Base-by-base conservation (phyloP, 805 yeast genomes). In the Cyberlindnera subsufficiens region DNA sequence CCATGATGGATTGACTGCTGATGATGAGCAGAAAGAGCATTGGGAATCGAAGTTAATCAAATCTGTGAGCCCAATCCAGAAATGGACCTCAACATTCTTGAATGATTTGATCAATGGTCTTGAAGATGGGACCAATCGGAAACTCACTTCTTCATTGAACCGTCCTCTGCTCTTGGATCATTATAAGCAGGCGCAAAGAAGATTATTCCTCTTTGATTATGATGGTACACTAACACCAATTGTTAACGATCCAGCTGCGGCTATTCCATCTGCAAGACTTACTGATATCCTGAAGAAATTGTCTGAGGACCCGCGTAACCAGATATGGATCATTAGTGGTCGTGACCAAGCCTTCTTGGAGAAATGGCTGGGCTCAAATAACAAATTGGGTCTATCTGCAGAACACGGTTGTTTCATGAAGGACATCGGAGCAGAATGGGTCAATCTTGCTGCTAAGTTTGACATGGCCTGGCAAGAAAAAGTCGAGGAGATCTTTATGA, bases 171-270 rank as follows among this genome's bases (percentile, higher is more conserved):
- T 91, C 46, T 65, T 77, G 43, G 68, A 74, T 18, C 73, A 75
- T 44, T 93, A 87, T 61, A 61, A 73, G 37, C 51, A 61, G 18
- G 78, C 96, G 0, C 48, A 75, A 30, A 74, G 84, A 53, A 74
- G 98, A 48, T 65, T 93, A 45, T 88, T 93, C 54, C 63, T 93
- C 54, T 90, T 93, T 65, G 99, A 93, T 65, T 93, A 93, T 61
- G 99, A 93, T 61, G 99, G 99, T 25, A 93, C 99, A 1, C 71
- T 93, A 52, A 88, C 99, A 0, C 98, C 98, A 13, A 93, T 93
- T 58, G 99, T 93, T 4, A 76, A 80, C 32, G 98, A 93, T 54
- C 99, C 99, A 2, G 88, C 91, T n/a, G 97, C 98, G 0, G 99
- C 99, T 0, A 85, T 93, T 34, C 99, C 99, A 3, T 80, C 96